These are phyloP conservation scores for Akanthomyces uredinophilus DNA, from an alignment of 2,329 filamentous ascomycete genomes.

Conservation along the genomic window DNA sequence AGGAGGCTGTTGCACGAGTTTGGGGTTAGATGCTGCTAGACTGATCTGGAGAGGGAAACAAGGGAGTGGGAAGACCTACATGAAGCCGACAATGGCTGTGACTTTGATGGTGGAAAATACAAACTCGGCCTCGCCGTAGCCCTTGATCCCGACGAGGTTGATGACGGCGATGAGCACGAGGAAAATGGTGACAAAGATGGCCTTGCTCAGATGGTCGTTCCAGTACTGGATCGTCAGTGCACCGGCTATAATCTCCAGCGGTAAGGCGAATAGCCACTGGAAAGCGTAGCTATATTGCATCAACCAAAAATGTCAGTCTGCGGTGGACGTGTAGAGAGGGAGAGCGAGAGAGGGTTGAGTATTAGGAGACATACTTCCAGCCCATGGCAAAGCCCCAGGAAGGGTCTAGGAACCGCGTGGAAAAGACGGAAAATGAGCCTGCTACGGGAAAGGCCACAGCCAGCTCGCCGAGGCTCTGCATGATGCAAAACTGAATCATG, in stretches of 20 bases:
- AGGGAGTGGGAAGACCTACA: constrained; percentile 14
- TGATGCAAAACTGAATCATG: constrained; percentile 76
- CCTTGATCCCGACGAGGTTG: constrained; percentile 23
- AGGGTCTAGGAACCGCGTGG: constrained; percentile 78
- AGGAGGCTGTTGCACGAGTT: constrained; percentile 9
- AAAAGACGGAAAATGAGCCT: constrained; percentile 79
- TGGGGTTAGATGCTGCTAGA: not conserved
- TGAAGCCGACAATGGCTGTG: constrained; percentile 23
- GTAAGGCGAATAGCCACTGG: constrained; percentile 73
- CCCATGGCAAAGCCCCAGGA: constrained; percentile 87
- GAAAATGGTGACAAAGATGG: constrained; percentile 77
- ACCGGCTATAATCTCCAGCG: constrained; percentile 74
- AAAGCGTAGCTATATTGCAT: constrained; percentile 59
- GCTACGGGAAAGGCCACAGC: constrained; percentile 78
- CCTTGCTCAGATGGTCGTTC: constrained; percentile 55
- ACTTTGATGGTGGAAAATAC: constrained; percentile 22
- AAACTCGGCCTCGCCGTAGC: constrained; percentile 25
- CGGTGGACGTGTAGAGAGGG: no score
- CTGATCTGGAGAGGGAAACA: not conserved
- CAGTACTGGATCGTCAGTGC: constrained; percentile 75
- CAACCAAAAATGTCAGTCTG: no score
- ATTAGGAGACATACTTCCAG: constrained; percentile 59
- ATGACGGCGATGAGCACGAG: constrained; percentile 41
- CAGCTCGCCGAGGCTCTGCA: constrained; percentile 80
- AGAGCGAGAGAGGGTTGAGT: no score